Evolutionary conservation across 2,329 filamentous ascomycete species (phyloP).

Genomic region (Fusarium austroafricanum): DNA sequence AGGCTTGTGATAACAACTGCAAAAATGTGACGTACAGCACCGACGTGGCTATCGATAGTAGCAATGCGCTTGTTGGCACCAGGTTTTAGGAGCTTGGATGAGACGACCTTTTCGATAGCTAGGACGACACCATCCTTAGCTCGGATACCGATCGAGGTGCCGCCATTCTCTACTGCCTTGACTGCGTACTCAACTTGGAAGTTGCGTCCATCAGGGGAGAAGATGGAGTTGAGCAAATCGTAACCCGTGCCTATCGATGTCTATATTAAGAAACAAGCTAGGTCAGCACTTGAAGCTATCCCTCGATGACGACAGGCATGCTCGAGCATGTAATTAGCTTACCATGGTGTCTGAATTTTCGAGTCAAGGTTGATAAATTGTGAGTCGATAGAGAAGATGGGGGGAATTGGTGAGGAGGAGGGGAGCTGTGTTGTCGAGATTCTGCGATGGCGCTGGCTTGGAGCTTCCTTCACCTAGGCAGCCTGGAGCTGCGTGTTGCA

Average conservation of each 20-base stretch:
- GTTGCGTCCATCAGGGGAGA: conserved; percentile 98
- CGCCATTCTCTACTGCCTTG: conserved; percentile 98
- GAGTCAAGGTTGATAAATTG: conserved; percentile 17
- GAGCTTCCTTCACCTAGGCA: conserved; percentile 56
- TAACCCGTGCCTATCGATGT: conserved; percentile 99
- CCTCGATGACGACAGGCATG: conserved; percentile 39
- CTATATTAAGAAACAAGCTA: conserved; percentile 60
- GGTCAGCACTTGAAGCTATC: conserved; percentile 45
- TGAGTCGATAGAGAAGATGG: conserved; percentile 7
- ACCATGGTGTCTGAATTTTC: conserved; percentile 49
- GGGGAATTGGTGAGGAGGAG: conserved; percentile 27
- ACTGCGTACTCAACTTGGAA: conserved; percentile 99
- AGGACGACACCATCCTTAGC: conserved; percentile 98
- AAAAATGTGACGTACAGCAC: conserved; percentile 75
- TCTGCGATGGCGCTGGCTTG: conserved; percentile 46
- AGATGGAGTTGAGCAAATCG: conserved; percentile 99
- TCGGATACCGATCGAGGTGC: conserved; percentile 94
- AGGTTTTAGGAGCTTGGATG: conserved; percentile 94
- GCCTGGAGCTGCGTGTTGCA: conserved; percentile 58
- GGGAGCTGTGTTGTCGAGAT: conserved; percentile 34
- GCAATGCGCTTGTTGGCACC: conserved; percentile 98
- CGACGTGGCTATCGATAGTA: conserved; percentile 92
- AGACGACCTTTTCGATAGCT: conserved; percentile 95
- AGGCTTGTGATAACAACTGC: neutral
- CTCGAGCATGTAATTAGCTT: conserved; percentile 36